These are phyloP conservation scores for Tilletia walkeri DNA, from an alignment of 1,284 basidiomycete genomes.

Conservation along the genomic window DNA sequence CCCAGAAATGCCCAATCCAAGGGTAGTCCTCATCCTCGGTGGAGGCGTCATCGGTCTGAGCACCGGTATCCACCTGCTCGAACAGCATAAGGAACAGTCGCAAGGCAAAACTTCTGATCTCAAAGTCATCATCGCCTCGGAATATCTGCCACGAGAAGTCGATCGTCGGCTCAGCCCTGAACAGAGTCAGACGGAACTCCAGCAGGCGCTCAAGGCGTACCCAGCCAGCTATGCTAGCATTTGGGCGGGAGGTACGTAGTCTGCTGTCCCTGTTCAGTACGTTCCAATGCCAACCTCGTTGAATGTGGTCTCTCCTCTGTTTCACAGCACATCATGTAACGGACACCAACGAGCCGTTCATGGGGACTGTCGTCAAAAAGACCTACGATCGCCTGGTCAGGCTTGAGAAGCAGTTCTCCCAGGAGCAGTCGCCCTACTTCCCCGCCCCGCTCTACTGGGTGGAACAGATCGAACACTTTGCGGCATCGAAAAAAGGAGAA, in stretches of 20 bases:
- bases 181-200: neutral
- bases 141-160: slow-evolving; percentile 24
- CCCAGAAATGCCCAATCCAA: too few species aligned
- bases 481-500: neutral
- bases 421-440: neutral
- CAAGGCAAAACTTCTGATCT: neutral
- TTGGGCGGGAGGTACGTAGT: slow-evolving; percentile 31
- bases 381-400: slow-evolving; percentile 31
- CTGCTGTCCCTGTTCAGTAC: neutral
- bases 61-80: slow-evolving; percentile 31
- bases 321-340: slow-evolving; percentile 36
- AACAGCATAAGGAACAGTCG: slow-evolving; percentile 15
- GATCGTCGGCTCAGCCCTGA: slow-evolving; percentile 9
- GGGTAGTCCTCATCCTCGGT: slow-evolving; percentile 27
- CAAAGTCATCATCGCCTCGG: slow-evolving; percentile 29
- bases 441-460: slow-evolving; percentile 39
- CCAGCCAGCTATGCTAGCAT: slow-evolving; percentile 34
- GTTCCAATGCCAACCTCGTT: neutral
- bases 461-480: slow-evolving; percentile 41
- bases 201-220: neutral
- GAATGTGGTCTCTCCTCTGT: neutral
- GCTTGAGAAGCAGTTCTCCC: slow-evolving; percentile 25
- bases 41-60: slow-evolving; percentile 40
- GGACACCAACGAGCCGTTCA: slow-evolving; percentile 27
- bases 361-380: slow-evolving; percentile 27